These are phyloP conservation scores for Styphnolobium japonicum DNA, from an alignment of 306 rosid genomes.

Conservation along the genomic window DNA sequence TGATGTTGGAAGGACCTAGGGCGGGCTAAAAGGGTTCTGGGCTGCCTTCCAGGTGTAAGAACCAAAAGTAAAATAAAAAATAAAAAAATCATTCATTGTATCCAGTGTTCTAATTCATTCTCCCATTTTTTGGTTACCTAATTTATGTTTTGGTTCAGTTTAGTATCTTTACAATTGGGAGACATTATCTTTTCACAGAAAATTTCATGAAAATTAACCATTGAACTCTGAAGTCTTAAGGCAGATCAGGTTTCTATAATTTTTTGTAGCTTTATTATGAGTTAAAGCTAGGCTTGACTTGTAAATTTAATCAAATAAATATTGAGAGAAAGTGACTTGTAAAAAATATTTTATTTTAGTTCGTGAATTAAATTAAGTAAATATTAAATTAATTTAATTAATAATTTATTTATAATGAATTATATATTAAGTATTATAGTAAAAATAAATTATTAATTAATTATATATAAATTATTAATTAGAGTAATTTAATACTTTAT, in stretches of 20 bases:
- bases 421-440: too few species aligned
- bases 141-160: background rate
- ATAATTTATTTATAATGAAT: too few species aligned
- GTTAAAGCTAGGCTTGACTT: too few species aligned
- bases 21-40: background rate
- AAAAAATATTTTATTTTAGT: too few species aligned
- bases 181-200: background rate
- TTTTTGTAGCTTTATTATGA: too few species aligned
- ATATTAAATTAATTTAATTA: too few species aligned
- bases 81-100: background rate
- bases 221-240: background rate
- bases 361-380: too few species aligned
- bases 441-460: too few species aligned
- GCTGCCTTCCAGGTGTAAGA: constrained; percentile 34
- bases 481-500: too few species aligned
- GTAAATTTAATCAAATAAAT: too few species aligned
- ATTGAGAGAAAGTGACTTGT: too few species aligned
- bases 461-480: too few species aligned
- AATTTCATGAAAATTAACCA: background rate
- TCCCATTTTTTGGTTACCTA: background rate
- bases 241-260: background rate
- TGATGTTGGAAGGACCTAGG: constrained; percentile 27
- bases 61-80: background rate
- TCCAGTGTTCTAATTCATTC: background rate
- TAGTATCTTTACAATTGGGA: background rate